These are phyloP conservation scores for Penicillium flavigenum DNA, from an alignment of 495 filamentous ascomycete species.

Conservation along the genomic window DNA sequence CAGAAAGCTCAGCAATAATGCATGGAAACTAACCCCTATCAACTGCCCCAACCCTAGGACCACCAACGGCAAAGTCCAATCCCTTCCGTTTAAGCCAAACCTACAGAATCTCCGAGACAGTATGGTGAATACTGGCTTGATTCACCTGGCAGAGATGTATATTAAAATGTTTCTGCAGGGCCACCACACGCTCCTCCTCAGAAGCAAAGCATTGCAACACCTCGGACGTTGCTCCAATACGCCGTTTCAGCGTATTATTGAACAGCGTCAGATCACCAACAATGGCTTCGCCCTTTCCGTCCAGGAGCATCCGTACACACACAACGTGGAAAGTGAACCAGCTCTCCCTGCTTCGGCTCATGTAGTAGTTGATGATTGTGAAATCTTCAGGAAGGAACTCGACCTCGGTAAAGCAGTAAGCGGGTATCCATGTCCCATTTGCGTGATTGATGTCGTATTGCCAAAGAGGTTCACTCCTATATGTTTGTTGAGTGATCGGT, in stretches of 20 bases:
- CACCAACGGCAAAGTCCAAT: not conserved
- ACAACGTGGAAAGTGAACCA: not conserved
- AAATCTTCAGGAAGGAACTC: not conserved
- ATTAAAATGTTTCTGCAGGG: not conserved
- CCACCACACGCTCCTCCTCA: not conserved
- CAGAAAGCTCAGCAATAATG: too few relatives aligned
- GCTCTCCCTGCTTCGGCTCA: not conserved
- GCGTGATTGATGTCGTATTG: not conserved
- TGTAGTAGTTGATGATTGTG: not conserved
- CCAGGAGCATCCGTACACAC: not conserved
- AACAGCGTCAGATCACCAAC: not conserved
- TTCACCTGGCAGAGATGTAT: not conserved
- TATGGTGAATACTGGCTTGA: not conserved
- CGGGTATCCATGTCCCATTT: not conserved
- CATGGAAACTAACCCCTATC: too few relatives aligned
- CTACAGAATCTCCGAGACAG: not conserved
- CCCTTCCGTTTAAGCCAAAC: not conserved
- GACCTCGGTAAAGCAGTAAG: not conserved
- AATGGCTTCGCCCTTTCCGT: not conserved
- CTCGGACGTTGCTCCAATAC: not conserved
- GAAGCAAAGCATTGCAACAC: not conserved
- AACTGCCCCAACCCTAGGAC: not conserved
- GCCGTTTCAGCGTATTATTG: not conserved
- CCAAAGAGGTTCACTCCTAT: not conserved
- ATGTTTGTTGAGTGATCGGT: not conserved